Evolutionary conservation across 306 rosid genomes (phyloP).

Genomic region (Canavalia gladiata): DNA sequence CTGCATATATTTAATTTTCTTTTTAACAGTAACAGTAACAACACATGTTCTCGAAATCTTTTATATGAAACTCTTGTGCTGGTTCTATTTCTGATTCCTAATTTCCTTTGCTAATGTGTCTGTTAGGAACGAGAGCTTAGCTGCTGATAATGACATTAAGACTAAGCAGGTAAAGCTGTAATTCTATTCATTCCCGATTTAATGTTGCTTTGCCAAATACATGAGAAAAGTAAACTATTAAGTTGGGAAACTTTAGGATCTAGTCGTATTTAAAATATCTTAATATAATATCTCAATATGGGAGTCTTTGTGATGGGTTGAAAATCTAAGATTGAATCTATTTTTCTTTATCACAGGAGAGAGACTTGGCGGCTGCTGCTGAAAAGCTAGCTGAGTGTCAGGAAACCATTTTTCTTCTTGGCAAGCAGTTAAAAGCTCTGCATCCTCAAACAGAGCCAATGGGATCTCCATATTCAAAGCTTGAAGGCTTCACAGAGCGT

Average conservation of each 20-base stretch:
- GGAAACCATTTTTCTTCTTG: constrained; percentile 96
- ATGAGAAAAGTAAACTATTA: not conserved
- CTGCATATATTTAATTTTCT: constrained; percentile 11
- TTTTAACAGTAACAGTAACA: constrained; percentile 12
- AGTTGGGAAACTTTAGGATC: constrained; percentile 16
- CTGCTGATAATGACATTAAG: constrained; percentile 70
- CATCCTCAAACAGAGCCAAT: constrained; percentile 77
- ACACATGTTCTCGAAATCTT: not conserved
- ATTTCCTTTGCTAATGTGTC: constrained; percentile 21
- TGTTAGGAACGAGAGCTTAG: constrained; percentile 71
- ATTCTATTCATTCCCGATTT: constrained; percentile 39
- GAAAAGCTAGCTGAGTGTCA: constrained; percentile 98
- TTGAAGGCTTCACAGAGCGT: constrained; percentile 60
- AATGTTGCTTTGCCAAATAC: not conserved
- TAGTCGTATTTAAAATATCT: constrained; percentile 26
- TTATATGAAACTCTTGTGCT: not conserved
- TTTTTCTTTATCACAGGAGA: constrained; percentile 67
- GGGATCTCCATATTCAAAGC: constrained; percentile 62
- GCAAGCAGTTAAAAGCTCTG: constrained; percentile 83
- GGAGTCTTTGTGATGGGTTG: constrained; percentile 3
- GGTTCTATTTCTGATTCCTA: constrained; percentile 49
- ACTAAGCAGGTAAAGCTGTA: constrained; percentile 73
- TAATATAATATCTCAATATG: not conserved
- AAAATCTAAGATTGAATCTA: constrained; percentile 33
- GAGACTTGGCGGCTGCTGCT: constrained; percentile 85